A percentile compares a stretch with the other conserved stretches of the same genome.
Evolutionary conservation across 148 eudicot species (phyloP).

Genomic region (Silene conica): DNA sequence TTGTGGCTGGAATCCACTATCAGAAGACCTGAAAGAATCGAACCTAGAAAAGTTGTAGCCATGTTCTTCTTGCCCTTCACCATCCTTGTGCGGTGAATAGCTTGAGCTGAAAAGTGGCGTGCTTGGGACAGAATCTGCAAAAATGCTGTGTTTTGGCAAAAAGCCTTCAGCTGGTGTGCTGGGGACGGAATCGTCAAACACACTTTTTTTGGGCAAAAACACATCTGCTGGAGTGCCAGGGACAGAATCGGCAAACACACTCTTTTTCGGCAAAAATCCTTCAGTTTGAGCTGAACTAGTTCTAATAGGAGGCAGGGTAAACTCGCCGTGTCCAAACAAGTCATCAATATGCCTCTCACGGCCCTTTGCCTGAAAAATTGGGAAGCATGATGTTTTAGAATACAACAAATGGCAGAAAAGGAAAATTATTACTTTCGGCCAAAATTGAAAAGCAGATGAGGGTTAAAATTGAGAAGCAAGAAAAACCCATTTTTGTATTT

Average conservation of each 20-base stretch:
- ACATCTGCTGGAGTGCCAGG: slow-evolving; percentile 58
- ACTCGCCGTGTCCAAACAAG: slow-evolving; percentile 65
- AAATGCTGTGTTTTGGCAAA: slow-evolving; percentile 41
- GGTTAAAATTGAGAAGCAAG: neutral
- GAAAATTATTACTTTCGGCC: neutral
- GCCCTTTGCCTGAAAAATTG: slow-evolving; percentile 48
- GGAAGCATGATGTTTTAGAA: slow-evolving; percentile 1
- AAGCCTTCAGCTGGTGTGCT: slow-evolving; percentile 57
- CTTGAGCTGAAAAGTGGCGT: slow-evolving; percentile 47
- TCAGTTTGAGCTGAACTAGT: slow-evolving; percentile 47
- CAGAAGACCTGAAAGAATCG: slow-evolving; percentile 69
- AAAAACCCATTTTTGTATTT: neutral
- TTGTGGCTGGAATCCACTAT: slow-evolving; percentile 55
- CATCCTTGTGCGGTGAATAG: slow-evolving; percentile 41
- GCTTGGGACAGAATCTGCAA: slow-evolving; percentile 78
- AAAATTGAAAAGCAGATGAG: neutral
- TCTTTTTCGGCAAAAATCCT: slow-evolving; percentile 32
- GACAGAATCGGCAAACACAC: slow-evolving; percentile 56
- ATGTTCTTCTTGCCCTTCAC: slow-evolving; percentile 49
- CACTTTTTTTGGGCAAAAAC: slow-evolving; percentile 36
- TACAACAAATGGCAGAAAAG: neutral
- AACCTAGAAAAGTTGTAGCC: slow-evolving; percentile 76
- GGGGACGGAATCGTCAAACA: slow-evolving; percentile 69
- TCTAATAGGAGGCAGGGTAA: slow-evolving; percentile 82
- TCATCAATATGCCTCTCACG: slow-evolving; percentile 41